Evolutionary conservation across 805 yeast species (phyloP).

Genomic region (Lipomyces sp.): DNA sequence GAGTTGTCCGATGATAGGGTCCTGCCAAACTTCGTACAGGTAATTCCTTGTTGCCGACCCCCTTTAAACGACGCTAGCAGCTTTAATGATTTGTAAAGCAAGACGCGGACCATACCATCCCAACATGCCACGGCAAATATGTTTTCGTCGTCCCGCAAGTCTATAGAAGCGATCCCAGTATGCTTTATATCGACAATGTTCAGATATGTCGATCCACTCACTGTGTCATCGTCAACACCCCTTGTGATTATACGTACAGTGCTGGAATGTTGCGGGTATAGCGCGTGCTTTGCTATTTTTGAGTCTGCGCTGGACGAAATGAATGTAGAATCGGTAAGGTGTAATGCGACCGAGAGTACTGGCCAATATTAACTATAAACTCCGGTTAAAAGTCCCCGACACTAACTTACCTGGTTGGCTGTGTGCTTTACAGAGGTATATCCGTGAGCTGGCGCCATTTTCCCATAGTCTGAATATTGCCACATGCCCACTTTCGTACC

Average conservation of each 20-base stretch:
- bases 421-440: conserved; percentile 41
- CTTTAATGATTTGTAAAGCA: conserved; percentile 40
- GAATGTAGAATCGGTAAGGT: conserved; percentile 37
- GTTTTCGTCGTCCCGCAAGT: conserved; percentile 39
- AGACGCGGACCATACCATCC: conserved; percentile 49
- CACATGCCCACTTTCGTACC: conserved; percentile 77
- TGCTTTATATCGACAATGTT: conserved; percentile 38
- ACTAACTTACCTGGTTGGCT: conserved; percentile 43
- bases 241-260: not conserved
- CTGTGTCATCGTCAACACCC: conserved; percentile 7
- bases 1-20: not conserved
- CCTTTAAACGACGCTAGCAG: conserved; percentile 45
- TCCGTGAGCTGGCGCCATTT: not conserved
- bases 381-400: not conserved
- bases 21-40: conserved; percentile 39
- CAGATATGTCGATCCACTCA: conserved; percentile 2
- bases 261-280: conserved; percentile 16
- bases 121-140: conserved; percentile 48
- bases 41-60: conserved; percentile 43
- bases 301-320: conserved; percentile 46
- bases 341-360: conserved; percentile 39
- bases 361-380: not conserved
- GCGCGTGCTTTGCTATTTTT: conserved; percentile 41
- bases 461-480: conserved; percentile 42
- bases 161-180: conserved; percentile 42